These are phyloP conservation scores for Populus simonii DNA, from an alignment of 345 rosid genomes.

Conservation along the genomic window DNA sequence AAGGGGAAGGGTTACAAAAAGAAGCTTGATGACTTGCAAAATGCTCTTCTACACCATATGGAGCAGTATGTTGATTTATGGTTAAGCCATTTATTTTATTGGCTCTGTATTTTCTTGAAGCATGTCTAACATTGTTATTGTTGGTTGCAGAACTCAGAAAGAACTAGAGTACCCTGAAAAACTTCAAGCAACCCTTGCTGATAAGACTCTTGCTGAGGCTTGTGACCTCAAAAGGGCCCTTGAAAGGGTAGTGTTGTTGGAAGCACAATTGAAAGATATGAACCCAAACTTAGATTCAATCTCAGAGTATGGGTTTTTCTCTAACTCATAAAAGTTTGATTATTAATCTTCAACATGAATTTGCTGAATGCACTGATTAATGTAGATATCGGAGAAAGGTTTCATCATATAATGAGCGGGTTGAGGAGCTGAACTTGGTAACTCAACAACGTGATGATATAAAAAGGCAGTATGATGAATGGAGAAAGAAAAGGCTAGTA, in stretches of 20 bases:
- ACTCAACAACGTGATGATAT: conserved; percentile 81
- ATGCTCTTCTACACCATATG: conserved; percentile 61
- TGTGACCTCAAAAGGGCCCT: conserved; percentile 70
- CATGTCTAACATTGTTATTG: conserved; percentile 16
- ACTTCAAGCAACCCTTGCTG: conserved; percentile 73
- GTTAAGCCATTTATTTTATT: background rate
- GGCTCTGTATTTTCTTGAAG: conserved; percentile 6
- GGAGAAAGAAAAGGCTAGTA: conserved; percentile 75
- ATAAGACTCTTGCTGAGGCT: conserved; percentile 47
- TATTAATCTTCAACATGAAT: conserved; percentile 1
- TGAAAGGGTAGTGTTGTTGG: conserved; percentile 73
- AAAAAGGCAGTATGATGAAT: conserved; percentile 80
- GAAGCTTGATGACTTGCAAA: conserved; percentile 74
- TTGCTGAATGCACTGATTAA: conserved; percentile 5
- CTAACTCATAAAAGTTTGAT: background rate
- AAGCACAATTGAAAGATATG: conserved; percentile 89
- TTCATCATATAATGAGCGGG: conserved; percentile 66
- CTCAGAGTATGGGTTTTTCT: conserved; percentile 58
- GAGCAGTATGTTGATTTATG: conserved; percentile 65
- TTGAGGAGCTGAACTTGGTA: conserved; percentile 68
- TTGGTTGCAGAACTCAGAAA: conserved; percentile 72
- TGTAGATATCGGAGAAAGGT: conserved; percentile 77
- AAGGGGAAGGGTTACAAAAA: conserved; percentile 79
- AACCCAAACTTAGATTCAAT: conserved; percentile 97
- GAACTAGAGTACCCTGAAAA: conserved; percentile 86